A percentile compares a stretch with the other conserved stretches of the same genome.
phyloP scores from a whole-genome alignment of 306 rosid genomes.

The Begonia masoniana region DNA sequence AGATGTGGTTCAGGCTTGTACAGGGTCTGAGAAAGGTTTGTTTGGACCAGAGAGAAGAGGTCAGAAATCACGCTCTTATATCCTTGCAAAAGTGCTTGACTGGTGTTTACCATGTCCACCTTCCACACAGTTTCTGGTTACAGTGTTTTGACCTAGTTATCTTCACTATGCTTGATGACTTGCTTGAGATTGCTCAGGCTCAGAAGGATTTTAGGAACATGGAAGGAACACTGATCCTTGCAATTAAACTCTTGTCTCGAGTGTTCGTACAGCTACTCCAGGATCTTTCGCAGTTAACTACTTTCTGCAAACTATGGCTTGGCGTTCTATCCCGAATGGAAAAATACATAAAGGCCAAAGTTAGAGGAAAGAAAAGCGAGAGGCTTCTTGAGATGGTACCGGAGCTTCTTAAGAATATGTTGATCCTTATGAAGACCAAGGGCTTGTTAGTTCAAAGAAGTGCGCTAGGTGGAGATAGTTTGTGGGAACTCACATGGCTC shows the following conservation, averaged over 20 bases:
- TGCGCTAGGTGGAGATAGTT: constrained; percentile 87
- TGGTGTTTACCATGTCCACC: constrained; percentile 56
- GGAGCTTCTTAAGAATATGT: constrained; percentile 72
- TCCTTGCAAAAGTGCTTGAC: constrained; percentile 76
- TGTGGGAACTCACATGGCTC: constrained; percentile 96
- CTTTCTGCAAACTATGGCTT: constrained; percentile 92
- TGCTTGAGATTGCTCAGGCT: constrained; percentile 88
- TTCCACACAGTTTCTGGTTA: constrained; percentile 47
- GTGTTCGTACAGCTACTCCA: constrained; percentile 71
- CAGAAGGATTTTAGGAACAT: constrained; percentile 86
- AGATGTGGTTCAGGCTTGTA: constrained; percentile 90
- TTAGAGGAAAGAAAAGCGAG: constrained; percentile 75
- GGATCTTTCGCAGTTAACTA: constrained; percentile 57
- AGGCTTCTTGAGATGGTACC: constrained; percentile 81
- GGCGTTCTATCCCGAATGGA: constrained; percentile 93
- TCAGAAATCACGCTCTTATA: constrained; percentile 77
- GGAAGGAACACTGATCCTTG: constrained; percentile 89
- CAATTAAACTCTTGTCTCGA: constrained; percentile 80
- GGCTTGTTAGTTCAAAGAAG: constrained; percentile 71
- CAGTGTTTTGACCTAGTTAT: constrained; percentile 85
- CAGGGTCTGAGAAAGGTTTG: constrained; percentile 89
- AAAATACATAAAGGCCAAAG: constrained; percentile 74
- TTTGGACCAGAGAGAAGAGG: constrained; percentile 97
- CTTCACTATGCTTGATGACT: constrained; percentile 93
- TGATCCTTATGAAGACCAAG: constrained; percentile 65